Evolutionary conservation across 345 rosid species (phyloP).

Genomic region (Balakata baccata): DNA sequence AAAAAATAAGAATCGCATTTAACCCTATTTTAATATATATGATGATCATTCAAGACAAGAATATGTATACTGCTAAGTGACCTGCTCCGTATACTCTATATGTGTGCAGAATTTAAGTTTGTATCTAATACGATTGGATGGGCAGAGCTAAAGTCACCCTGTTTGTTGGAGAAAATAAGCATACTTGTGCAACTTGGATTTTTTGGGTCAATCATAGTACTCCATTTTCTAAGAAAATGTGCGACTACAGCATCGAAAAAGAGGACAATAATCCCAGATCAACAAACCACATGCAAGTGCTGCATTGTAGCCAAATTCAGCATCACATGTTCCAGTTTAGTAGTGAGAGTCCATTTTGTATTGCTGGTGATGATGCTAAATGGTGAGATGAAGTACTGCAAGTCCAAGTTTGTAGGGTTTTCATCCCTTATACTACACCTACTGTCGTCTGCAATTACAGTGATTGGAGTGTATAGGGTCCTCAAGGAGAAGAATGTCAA

Average conservation of each 20-base stretch:
- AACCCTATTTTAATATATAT: no score
- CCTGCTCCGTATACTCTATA: not conserved
- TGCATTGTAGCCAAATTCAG: slow-evolving; percentile 30
- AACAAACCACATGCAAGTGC: slow-evolving; percentile 34
- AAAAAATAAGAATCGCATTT: no score
- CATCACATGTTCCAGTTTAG: slow-evolving; percentile 41
- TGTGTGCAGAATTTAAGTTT: slow-evolving; percentile 27
- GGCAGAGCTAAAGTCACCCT: slow-evolving; percentile 40
- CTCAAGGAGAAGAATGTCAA: slow-evolving; percentile 26
- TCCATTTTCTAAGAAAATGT: slow-evolving; percentile 27
- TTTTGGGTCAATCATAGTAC: slow-evolving; percentile 42
- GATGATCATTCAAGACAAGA: no score
- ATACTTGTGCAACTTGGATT: slow-evolving; percentile 46
- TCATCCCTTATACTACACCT: slow-evolving; percentile 53
- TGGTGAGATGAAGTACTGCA: slow-evolving; percentile 35
- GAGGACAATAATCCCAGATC: slow-evolving; percentile 26
- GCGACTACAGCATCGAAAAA: slow-evolving; percentile 28
- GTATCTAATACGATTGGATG: slow-evolving; percentile 24
- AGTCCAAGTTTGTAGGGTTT: slow-evolving; percentile 34
- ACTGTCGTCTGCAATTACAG: slow-evolving; percentile 43
- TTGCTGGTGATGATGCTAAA: slow-evolving; percentile 40
- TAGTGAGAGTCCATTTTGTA: slow-evolving; percentile 45
- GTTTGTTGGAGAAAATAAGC: slow-evolving; percentile 59
- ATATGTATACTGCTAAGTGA: no score
- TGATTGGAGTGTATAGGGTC: slow-evolving; percentile 38